These are phyloP conservation scores for Aspergillus carbonarius DNA, from an alignment of 2,329 filamentous ascomycete species.

Conservation along the genomic window DNA sequence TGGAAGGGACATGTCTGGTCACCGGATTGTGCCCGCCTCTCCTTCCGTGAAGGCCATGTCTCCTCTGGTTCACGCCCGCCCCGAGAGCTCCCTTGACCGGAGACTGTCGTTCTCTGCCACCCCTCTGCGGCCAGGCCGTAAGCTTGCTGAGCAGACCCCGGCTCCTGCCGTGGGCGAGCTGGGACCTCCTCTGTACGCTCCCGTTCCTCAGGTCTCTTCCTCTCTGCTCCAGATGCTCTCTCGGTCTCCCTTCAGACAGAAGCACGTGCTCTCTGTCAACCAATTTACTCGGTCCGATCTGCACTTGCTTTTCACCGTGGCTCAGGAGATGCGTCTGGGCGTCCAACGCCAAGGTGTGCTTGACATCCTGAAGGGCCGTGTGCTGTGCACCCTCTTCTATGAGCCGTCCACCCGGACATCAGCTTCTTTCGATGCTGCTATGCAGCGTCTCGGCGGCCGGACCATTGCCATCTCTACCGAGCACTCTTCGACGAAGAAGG, in stretches of 20 bases:
- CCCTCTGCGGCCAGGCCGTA: constrained; percentile 32
- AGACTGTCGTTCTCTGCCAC: constrained; percentile 40
- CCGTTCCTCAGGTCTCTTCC: constrained; percentile 56
- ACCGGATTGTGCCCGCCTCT: constrained; percentile 54
- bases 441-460: constrained; percentile 93
- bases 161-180: constrained; percentile 36
- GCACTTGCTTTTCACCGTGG: constrained; percentile 91
- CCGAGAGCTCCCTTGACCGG: constrained; percentile 39
- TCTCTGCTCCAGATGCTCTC: constrained; percentile 70
- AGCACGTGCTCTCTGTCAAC: constrained; percentile 87
- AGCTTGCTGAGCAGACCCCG: constrained; percentile 27
- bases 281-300: constrained; percentile 86
- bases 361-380: constrained; percentile 78
- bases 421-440: constrained; percentile 92
- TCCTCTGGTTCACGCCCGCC: constrained; percentile 39
- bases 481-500: constrained; percentile 88
- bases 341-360: constrained; percentile 90
- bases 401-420: constrained; percentile 96
- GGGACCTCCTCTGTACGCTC: constrained; percentile 40
- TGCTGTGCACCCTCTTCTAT: constrained; percentile 93
- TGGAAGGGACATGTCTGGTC: constrained; percentile 75
- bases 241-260: constrained; percentile 81
- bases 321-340: constrained; percentile 94
- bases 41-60: constrained; percentile 56
- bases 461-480: constrained; percentile 79